Conservation (phyloP, 1,284 basidiomycete genomes). For the Apiotrichum montevideense region DNA sequence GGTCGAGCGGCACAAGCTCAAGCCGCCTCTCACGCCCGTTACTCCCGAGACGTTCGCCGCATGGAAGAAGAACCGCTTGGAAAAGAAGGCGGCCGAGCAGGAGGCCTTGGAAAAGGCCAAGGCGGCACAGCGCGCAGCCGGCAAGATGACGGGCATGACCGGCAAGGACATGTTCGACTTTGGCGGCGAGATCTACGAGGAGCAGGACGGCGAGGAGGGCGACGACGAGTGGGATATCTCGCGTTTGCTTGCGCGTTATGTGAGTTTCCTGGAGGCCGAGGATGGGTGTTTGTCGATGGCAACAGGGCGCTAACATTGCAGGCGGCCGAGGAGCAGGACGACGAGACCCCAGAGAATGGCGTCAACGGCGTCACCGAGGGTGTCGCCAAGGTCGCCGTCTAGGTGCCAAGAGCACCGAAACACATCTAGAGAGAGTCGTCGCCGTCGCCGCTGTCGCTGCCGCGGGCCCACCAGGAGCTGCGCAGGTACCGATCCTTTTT, state of each 20-base stretch:
- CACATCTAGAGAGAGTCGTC: no score
- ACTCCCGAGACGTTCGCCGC: conserved; percentile 84
- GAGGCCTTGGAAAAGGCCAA: conserved; percentile 81
- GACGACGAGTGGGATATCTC: conserved; percentile 48
- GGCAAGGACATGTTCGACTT: conserved; percentile 96
- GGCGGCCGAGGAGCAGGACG: no score
- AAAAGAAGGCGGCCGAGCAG: conserved; percentile 83
- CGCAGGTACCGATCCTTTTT: no score
- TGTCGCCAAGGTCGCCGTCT: no score
- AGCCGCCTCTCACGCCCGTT: conserved; percentile 88
- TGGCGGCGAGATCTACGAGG: conserved; percentile 91
- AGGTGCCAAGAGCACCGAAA: no score
- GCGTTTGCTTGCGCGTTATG: conserved; percentile 41
- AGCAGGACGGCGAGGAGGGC: conserved; percentile 59
- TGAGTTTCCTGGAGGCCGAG: background rate
- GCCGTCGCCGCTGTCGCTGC: no score
- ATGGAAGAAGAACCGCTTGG: conserved; percentile 91
- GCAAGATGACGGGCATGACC: conserved; percentile 89
- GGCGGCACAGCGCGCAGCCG: conserved; percentile 73
- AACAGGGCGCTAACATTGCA: no score
- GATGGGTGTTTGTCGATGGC: no score
- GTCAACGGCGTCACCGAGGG: no score
- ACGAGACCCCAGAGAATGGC: no score
- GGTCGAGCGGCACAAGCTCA: conserved; percentile 94
- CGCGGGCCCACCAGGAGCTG: no score